Evolutionary conservation across 345 rosid species (phyloP), one percentile per base, ranked within the genome.

Genomic region (Citrus reticulata): DNA sequence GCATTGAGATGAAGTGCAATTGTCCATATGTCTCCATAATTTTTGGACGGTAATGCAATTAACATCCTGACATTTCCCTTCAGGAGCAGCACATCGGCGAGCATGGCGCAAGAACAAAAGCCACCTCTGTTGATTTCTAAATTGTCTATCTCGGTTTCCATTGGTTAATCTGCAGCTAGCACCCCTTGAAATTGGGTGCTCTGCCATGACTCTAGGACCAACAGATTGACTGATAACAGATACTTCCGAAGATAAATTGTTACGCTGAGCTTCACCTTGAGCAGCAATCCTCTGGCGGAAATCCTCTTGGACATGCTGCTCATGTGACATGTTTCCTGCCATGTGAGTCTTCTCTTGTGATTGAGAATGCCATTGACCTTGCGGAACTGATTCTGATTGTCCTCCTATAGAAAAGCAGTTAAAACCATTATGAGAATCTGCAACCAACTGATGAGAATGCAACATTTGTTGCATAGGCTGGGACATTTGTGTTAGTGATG

Each of bases 31-130:
- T 81, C 80, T 87, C 90, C 82, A 91, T 85, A 96, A 81, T 70
- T 84, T 84, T 81, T 87, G 93, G 61, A 81, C 97, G 59, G 82
- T 86, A 65, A 84, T 74, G 68, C 99, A 94, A 83, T 90, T 80
- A 74, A n/a, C 72, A 14, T 86, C 95, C 42, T 57, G 89, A 83
- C 99, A 96, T 85, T 87, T 90, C 76, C 97, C 99, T 86, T 90
- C 97, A 30, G 95, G 91, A 42, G 92, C 88, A 73, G 90, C 75
- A 85, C 99, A 96, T 74, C 82, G 76, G 42, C 93, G 92, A 66
- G 99, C 98, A 90, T 96, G 99, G 68, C 90, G 85, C 82, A 96
- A 81, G 82, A 94, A 88, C 85, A 96, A 81, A 79, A 96, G 93
- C 99, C 99, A 96, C 78, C 81, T 91, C 83, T 84, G 89, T 82